Conservation (phyloP, 371 early-diverging fungal species). For the Mortierella sp. region DNA sequence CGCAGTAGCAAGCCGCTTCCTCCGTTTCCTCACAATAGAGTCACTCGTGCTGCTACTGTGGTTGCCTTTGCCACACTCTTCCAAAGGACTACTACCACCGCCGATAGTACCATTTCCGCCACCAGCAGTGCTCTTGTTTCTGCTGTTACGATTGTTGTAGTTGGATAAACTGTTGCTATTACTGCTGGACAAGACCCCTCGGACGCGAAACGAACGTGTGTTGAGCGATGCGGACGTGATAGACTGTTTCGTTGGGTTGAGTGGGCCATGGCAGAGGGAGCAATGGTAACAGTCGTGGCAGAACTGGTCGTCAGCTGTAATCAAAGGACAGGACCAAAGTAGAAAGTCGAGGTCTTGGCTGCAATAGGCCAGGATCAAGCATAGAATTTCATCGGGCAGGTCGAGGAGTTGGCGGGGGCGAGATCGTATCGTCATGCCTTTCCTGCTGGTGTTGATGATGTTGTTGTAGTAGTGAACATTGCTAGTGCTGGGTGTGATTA, state of each 20-base stretch:
- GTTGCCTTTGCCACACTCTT: background rate
- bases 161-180: background rate
- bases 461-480: background rate
- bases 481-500: slow-evolving; percentile 14
- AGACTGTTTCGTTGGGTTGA: background rate
- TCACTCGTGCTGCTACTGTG: slow-evolving; percentile 6
- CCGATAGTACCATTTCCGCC: slow-evolving; percentile 10
- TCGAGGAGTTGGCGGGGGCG: slow-evolving; percentile 26
- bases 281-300: slow-evolving; percentile 16
- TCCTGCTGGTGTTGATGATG: background rate
- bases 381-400: slow-evolving; percentile 33
- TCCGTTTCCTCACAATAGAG: slow-evolving; percentile 27
- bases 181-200: background rate
- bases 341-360: slow-evolving; percentile 31
- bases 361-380: slow-evolving; percentile 29
- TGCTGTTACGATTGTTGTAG: background rate
- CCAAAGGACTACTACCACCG: slow-evolving; percentile 12
- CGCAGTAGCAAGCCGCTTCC: slow-evolving; percentile 27
- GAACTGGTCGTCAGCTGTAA: slow-evolving; percentile 9
- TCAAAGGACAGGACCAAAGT: slow-evolving; percentile 27
- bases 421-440: background rate
- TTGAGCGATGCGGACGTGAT: background rate
- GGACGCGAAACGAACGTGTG: background rate
- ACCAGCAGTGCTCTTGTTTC: background rate
- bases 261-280: background rate